Conservation (phyloP, 208 protist genomes). For the Leishmania amazonensis region DNA sequence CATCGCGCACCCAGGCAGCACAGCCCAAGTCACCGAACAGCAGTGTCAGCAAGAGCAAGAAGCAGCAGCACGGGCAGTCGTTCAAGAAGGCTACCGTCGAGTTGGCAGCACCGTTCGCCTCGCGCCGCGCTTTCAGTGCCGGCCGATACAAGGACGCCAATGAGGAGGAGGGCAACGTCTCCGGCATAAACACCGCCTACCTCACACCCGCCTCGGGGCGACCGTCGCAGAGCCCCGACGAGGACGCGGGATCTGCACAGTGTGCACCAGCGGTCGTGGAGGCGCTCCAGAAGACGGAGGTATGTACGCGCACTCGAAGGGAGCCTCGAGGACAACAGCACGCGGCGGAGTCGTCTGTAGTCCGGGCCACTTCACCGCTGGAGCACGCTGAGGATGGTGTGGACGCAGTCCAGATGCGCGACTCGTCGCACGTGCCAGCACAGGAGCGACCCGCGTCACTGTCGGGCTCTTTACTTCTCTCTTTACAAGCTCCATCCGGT, state of each 20-base stretch:
- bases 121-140: neutral
- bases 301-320: neutral
- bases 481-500: neutral
- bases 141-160: constrained; percentile 4
- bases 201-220: neutral
- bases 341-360: neutral
- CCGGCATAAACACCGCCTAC: neutral
- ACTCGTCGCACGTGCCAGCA: neutral
- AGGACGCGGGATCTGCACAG: neutral
- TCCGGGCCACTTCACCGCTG: neutral
- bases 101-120: neutral
- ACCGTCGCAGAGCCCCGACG: neutral
- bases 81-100: neutral
- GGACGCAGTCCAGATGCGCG: neutral
- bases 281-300: neutral
- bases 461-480: constrained; percentile 1
- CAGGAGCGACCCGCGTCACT: neutral
- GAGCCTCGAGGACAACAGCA: neutral
- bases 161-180: neutral
- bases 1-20: neutral
- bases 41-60: neutral
- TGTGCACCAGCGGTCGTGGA: neutral
- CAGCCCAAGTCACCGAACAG: neutral
- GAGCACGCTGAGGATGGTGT: neutral
- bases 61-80: neutral